Base-by-base conservation (phyloP, 2,329 filamentous ascomycete species). In the Aspergillus fumigatiaffinis region DNA sequence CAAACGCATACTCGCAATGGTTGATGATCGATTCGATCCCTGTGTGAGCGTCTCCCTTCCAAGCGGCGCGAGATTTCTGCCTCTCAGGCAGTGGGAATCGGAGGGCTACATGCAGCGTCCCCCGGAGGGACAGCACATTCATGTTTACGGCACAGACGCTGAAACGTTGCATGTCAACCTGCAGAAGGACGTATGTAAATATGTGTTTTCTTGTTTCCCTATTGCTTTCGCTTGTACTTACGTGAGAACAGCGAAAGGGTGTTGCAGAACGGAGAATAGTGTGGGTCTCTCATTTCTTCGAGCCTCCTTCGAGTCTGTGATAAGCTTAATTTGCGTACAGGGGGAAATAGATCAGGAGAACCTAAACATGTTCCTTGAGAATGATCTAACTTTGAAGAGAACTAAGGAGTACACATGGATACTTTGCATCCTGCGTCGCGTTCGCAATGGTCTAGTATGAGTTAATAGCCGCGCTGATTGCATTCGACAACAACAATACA, bases 1-100 rank as follows among this genome's bases (percentile, higher is more conserved):
- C 35, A 48, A 32, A 38, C 38, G 47, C 20, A 41, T 44, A 28
- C 53, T 58, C 28, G 56, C 56, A 12, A 55, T 58, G 25, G 20
- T 58, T 12, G 56, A 58, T 52, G 56, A 58, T 48, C 32, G 56
- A 41, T 58, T 47, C 42, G 56, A 58, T 49, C 56, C 56, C 26
- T 58, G 38, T 44, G 32, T 52, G 38, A 46, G 52, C 35, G 26
- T 51, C 12, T n/a, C 52, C 3, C 46, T 35, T 41, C 51, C 26
- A 23, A 38, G 35, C 41, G 29, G 29, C 29, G 4, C 29, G 29
- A 32, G 10, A 14, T 51, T 52, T 23, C 26, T 51, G 26, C 56
- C 56, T 20, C 35, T 58, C 32, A 42, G 56, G 52, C 56, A 47
- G 46, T 58, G 56, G 56, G 56, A 52, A 23, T 58, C 52, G 8